These are phyloP conservation scores for Nitzschia sp. DNA, from an alignment of 108 stramenopile species.

Conservation along the genomic window DNA sequence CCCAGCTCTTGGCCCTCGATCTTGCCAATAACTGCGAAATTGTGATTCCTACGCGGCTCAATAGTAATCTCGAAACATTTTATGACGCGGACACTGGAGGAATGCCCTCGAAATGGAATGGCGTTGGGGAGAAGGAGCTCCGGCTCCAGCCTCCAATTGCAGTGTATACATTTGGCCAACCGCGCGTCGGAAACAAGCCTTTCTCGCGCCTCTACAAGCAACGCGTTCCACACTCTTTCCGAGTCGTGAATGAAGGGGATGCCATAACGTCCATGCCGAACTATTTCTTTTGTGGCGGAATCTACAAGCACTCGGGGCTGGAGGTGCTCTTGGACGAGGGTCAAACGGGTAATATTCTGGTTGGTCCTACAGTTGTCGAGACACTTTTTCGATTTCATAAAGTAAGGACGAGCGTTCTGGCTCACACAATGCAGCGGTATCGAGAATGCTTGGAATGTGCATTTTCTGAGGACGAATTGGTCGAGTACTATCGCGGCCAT, in stretches of 20 bases:
- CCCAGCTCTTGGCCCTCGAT: constrained; percentile 77
- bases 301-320: constrained; percentile 78
- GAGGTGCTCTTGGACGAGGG: constrained; percentile 80
- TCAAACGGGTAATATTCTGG: constrained; percentile 75
- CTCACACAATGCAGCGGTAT: constrained; percentile 69
- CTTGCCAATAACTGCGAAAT: constrained; percentile 76
- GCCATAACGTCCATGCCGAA: constrained; percentile 70
- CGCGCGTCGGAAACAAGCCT: constrained; percentile 50
- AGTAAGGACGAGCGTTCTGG: constrained; percentile 65
- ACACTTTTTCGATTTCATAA: constrained; percentile 77
- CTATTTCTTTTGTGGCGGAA: constrained; percentile 47
- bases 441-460: constrained; percentile 72
- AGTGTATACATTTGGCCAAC: constrained; percentile 75
- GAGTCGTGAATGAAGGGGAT: constrained; percentile 77
- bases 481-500: constrained; percentile 71
- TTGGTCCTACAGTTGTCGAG: constrained; percentile 84
- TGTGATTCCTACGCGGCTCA: constrained; percentile 30
- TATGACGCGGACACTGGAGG: not conserved
- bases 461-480: constrained; percentile 54
- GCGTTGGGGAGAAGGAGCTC: constrained; percentile 10
- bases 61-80: not conserved
- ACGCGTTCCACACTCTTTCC: constrained; percentile 75
- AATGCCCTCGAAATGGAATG: not conserved
- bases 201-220: constrained; percentile 74
- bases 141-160: constrained; percentile 73